Evolutionary conservation across 345 rosid species (phyloP), one percentile per base, ranked within the genome.

Genomic region (Sisymbrium altissimum): DNA sequence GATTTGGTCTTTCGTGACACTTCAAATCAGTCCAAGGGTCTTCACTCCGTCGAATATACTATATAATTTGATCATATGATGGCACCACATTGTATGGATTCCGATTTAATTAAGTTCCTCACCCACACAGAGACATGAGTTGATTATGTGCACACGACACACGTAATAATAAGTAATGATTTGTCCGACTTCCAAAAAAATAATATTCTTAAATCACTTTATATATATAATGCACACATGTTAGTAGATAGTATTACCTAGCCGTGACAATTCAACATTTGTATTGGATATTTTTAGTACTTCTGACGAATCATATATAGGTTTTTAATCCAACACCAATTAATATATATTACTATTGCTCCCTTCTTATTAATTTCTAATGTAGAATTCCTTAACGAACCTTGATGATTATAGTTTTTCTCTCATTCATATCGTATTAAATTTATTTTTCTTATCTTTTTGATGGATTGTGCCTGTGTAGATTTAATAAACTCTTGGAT

Each of bases 81-180:
- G 40, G 23, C 49, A 73, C 66, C 77, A 72, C 57, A 43, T 14
- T 54, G 18, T 54, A 40, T 72, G 27, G 70, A 72, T 64, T 64
- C 36, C 46, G 38, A 18, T 41, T 64, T 64, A 64, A 48, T 64
- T 64, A 64, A 48, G 64, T 64, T 72, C 69, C 56, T 41, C 77
- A 54, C 30, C 27, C 64, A 64, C 66, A 57, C 41, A 66, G 43
- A 56, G n/a, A 36, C 78, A 46, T 56, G 72, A 65, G 52, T 73
- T 73, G 59, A 57, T 55, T 56, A 66, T 23, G 33, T 45, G 23
- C 72, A 56, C 66, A 57, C 58, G 59, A 73, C 72, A 65, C 7
- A 56, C 35, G 58, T 66, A 55, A 73, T 65, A 55, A 56, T 73
- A 64, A 41, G 64, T 45, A 65, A 73, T 71, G 53, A 71, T 71